Conservation (phyloP, 768 basidiomycete species). For the Dictyophora rubrovolvata region DNA sequence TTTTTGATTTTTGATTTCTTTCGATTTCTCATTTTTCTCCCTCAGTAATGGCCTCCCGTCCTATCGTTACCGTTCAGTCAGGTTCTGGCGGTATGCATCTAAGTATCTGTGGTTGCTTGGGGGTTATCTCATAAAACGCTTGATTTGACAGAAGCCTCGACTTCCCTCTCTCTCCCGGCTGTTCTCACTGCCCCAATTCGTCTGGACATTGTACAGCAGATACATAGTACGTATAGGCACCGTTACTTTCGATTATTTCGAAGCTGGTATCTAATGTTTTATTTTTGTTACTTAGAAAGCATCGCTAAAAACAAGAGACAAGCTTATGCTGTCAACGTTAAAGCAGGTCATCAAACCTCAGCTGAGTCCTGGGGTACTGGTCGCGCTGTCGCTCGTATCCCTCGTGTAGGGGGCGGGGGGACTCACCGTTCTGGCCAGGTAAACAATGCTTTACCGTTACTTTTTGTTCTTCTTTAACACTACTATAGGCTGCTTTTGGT, state of each 20-base stretch:
- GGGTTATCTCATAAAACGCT: background rate
- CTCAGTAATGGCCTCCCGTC: slow-evolving; percentile 77
- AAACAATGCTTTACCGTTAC: slow-evolving; percentile 5
- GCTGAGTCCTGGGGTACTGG: slow-evolving; percentile 99
- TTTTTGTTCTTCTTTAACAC: slow-evolving; percentile 6
- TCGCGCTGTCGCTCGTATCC: slow-evolving; percentile 99
- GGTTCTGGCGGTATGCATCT: slow-evolving; percentile 53
- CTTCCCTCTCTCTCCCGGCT: slow-evolving; percentile 86
- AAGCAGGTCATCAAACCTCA: slow-evolving; percentile 97
- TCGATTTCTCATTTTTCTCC: background rate
- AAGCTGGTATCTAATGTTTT: slow-evolving; percentile 9
- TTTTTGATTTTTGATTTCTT: background rate
- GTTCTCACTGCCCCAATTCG: slow-evolving; percentile 97
- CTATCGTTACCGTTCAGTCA: slow-evolving; percentile 79
- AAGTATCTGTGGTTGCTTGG: background rate
- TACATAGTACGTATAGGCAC: slow-evolving; percentile 79
- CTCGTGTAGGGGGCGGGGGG: slow-evolving; percentile 98
- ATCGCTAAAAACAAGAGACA: slow-evolving; percentile 97
- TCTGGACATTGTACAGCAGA: slow-evolving; percentile 95
- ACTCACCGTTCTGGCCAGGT: slow-evolving; percentile 98
- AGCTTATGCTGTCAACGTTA: slow-evolving; percentile 92
- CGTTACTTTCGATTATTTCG: background rate
- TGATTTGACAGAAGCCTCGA: slow-evolving; percentile 55
- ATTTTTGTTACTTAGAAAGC: slow-evolving; percentile 52
- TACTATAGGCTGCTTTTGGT: slow-evolving; percentile 83